phyloP scores from a whole-genome alignment of 1,284 basidiomycete species.

The Veloporphyrellus conicus region DNA sequence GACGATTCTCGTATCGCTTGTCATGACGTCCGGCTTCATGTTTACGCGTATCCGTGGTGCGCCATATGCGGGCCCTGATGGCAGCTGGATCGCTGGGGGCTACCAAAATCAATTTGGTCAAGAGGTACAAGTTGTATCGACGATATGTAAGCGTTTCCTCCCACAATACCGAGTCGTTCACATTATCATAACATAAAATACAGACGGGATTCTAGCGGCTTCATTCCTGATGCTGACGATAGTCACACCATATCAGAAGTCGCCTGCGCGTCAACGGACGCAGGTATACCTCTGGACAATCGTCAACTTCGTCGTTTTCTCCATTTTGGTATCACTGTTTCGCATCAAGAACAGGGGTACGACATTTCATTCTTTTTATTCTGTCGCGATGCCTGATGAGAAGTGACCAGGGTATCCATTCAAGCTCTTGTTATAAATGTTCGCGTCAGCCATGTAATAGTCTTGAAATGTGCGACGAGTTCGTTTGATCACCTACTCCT shows the following conservation, averaged over 20 bases:
- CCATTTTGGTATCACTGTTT: conserved; percentile 86
- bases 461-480: not conserved
- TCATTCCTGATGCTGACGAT: conserved; percentile 81
- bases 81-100: conserved; percentile 81
- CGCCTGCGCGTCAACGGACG: conserved; percentile 71
- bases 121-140: conserved; percentile 85
- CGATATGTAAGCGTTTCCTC: conserved; percentile 64
- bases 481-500: not conserved
- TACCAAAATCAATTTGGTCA: conserved; percentile 90
- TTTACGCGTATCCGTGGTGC: conserved; percentile 88
- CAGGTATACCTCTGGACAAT: conserved; percentile 89
- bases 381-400: not conserved
- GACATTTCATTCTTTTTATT: conserved; percentile 19
- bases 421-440: conserved; percentile 58
- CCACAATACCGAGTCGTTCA: conserved; percentile 6
- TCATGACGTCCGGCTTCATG: conserved; percentile 94
- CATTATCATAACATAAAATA: not conserved
- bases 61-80: conserved; percentile 66
- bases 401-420: conserved; percentile 66
- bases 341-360: conserved; percentile 84
- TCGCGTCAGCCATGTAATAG: not conserved
- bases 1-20: conserved; percentile 62
- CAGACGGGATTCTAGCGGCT: conserved; percentile 81
- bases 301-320: conserved; percentile 82
- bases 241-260: conserved; percentile 76